Evolutionary conservation across 352 stramenopile species (phyloP).

Genomic region (Phytophthora uliginosa): DNA sequence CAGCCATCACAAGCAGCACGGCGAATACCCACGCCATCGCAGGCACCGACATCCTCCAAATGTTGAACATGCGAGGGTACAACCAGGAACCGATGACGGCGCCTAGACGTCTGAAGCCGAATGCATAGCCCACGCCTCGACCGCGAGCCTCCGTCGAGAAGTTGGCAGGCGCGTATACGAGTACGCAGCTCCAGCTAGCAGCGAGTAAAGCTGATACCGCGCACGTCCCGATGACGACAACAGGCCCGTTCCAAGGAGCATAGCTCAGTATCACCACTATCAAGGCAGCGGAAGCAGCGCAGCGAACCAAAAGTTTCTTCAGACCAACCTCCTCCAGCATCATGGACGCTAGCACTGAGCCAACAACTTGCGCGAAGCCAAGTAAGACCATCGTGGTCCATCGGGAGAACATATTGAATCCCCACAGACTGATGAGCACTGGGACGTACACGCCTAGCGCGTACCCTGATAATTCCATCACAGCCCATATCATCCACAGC

Average conservation of each 20-base stretch:
- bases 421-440: constrained; percentile 32
- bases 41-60: constrained; percentile 35
- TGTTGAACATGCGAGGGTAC: constrained; percentile 39
- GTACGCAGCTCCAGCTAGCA: constrained; percentile 29
- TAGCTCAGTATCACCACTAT: constrained; percentile 8
- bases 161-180: constrained; percentile 25
- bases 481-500: constrained; percentile 39
- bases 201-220: constrained; percentile 22
- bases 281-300: background rate
- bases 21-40: constrained; percentile 28
- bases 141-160: constrained; percentile 19
- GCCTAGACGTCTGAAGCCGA: constrained; percentile 26
- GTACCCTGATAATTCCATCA: constrained; percentile 39
- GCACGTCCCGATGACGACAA: constrained; percentile 20
- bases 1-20: constrained; percentile 8
- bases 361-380: constrained; percentile 14
- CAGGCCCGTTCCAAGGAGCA: constrained; percentile 17
- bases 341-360: constrained; percentile 15
- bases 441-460: constrained; percentile 35
- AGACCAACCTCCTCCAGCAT: constrained; percentile 20
- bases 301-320: constrained; percentile 16
- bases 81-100: constrained; percentile 20
- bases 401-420: constrained; percentile 36
- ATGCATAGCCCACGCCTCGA: constrained; percentile 24
- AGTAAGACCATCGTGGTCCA: constrained; percentile 27